Evolutionary conservation across 352 stramenopile species (phyloP).

Genomic region (Globisporangium cederbergense): DNA sequence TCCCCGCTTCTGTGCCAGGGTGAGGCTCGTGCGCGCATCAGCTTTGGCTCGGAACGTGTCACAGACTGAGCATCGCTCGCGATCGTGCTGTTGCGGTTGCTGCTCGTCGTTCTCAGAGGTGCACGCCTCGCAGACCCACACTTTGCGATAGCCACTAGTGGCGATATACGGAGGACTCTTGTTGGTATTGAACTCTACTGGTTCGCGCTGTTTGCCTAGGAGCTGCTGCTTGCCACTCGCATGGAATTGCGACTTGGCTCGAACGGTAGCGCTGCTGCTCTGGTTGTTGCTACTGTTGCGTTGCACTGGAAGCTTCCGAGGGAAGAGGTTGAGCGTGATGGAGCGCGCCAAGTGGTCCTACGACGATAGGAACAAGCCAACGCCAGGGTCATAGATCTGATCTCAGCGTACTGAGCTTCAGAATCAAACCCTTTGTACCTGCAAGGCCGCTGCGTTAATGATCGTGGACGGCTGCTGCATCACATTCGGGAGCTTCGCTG

Average conservation of each 20-base stretch:
- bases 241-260: not conserved
- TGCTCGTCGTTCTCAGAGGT: constrained; percentile 71
- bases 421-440: constrained; percentile 27
- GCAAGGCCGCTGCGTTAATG: constrained; percentile 70
- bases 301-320: constrained; percentile 3
- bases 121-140: constrained; percentile 80
- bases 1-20: constrained; percentile 70
- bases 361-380: not conserved
- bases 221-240: not conserved
- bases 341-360: constrained; percentile 52
- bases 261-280: not conserved
- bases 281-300: not conserved
- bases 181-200: not conserved
- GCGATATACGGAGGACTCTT: not conserved
- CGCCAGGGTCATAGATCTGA: too few species aligned
- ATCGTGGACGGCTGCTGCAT: constrained; percentile 45
- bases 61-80: constrained; percentile 50
- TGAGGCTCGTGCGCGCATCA: constrained; percentile 32
- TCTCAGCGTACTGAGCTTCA: not conserved
- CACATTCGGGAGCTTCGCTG: constrained; percentile 18
- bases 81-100: constrained; percentile 17
- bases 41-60: constrained; percentile 24
- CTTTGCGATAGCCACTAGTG: constrained; percentile 34
- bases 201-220: not conserved
- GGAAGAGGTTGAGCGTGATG: constrained; percentile 42